Evolutionary conservation across 2,329 filamentous ascomycete species (phyloP).

Genomic region (Ophiostoma tasmaniense): DNA sequence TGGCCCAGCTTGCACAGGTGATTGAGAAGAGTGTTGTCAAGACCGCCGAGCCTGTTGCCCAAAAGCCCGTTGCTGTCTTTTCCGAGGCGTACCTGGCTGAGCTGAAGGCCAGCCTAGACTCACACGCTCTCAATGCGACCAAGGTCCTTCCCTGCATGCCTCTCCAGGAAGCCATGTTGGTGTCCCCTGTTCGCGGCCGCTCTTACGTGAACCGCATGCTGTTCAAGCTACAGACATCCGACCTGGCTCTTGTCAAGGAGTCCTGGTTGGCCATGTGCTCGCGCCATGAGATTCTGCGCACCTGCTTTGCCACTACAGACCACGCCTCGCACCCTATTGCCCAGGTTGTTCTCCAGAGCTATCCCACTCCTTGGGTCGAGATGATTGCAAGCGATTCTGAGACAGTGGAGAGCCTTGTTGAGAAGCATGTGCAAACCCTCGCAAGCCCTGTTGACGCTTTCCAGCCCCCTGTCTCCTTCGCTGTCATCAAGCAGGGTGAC

Average conservation of each 20-base stretch:
- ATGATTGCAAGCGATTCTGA: conserved; percentile 8
- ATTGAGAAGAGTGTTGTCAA: conserved; percentile 17
- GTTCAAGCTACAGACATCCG: conserved; percentile 43
- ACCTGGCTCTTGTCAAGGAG: conserved; percentile 34
- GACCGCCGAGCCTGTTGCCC: neutral
- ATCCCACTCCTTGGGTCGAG: conserved; percentile 34
- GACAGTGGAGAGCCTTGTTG: conserved; percentile 30
- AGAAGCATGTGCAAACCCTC: conserved; percentile 34
- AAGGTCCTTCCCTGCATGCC: conserved; percentile 73
- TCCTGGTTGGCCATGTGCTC: conserved; percentile 56
- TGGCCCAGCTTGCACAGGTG: conserved; percentile 49
- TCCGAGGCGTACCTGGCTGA: conserved; percentile 21
- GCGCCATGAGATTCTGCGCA: conserved; percentile 70
- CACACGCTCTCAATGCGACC: conserved; percentile 30
- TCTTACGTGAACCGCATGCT: conserved; percentile 68
- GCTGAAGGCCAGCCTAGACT: conserved; percentile 14
- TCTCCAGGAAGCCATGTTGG: conserved; percentile 81
- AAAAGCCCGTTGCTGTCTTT: conserved; percentile 24
- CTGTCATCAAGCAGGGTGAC: conserved; percentile 29
- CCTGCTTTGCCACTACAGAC: conserved; percentile 62
- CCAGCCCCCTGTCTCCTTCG: conserved; percentile 39
- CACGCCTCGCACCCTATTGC: conserved; percentile 54
- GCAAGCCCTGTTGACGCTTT: conserved; percentile 36
- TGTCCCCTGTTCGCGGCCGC: conserved; percentile 37
- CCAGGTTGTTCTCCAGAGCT: conserved; percentile 57